Percentiles rank a stretch among this genome's conserved stretches.
These are phyloP conservation scores for Elsinoe ampelina DNA, from an alignment of 2,329 filamentous ascomycete genomes.

Conservation along the genomic window DNA sequence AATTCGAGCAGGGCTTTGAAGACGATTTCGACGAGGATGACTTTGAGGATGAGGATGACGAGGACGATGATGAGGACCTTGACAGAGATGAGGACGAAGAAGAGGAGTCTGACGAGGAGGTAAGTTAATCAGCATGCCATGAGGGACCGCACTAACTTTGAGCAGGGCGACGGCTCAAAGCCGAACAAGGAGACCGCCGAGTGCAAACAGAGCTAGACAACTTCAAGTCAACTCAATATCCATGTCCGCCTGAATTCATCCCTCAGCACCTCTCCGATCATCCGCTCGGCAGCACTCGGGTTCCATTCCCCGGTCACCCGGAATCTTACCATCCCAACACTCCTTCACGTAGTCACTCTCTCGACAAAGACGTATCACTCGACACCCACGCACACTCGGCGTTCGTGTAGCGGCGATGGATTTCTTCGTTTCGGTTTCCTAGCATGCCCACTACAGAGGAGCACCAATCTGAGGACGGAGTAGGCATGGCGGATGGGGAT, in stretches of 20 bases:
- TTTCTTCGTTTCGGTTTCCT: slow-evolving; percentile 11
- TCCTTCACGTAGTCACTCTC: slow-evolving; percentile 6
- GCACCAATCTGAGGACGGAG: slow-evolving; percentile 8
- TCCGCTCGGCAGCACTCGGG: background rate
- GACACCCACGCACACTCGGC: slow-evolving; percentile 6
- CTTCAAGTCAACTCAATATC: background rate
- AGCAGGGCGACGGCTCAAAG: slow-evolving; percentile 76
- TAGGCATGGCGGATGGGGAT: slow-evolving; percentile 9
- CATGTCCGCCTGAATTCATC: background rate
- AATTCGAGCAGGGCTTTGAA: slow-evolving; percentile 87
- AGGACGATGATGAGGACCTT: slow-evolving; percentile 77
- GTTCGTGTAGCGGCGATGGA: slow-evolving; percentile 6
- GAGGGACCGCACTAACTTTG: slow-evolving; percentile 19
- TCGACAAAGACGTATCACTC: background rate
- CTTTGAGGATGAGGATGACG: slow-evolving; percentile 86
- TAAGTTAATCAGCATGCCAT: slow-evolving; percentile 22
- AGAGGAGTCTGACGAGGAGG: slow-evolving; percentile 44
- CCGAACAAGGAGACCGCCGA: slow-evolving; percentile 90
- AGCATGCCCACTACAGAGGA: slow-evolving; percentile 10
- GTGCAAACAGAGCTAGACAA: slow-evolving; percentile 77
- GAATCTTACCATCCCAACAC: background rate
- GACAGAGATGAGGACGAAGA: slow-evolving; percentile 67
- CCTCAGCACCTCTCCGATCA: background rate
- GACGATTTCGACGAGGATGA: slow-evolving; percentile 75
- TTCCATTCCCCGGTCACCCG: background rate